These are phyloP conservation scores for Chimonanthus salicifolius DNA, from an alignment of 164 flowering plant species.

Conservation along the genomic window DNA sequence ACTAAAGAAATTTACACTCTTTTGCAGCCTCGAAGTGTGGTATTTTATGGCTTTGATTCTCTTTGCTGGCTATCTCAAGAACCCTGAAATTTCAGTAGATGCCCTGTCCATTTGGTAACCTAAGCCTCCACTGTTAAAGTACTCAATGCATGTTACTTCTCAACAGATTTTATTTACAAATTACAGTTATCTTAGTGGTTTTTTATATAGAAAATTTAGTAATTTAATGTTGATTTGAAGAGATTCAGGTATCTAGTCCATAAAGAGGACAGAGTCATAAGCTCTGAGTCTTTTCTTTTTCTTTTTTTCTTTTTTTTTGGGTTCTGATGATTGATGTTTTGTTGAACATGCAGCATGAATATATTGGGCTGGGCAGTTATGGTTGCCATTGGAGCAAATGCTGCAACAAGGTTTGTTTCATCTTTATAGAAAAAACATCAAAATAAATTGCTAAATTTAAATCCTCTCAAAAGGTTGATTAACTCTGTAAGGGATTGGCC, in stretches of 20 bases:
- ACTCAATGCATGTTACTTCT: too few relatives aligned
- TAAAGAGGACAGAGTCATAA: too few relatives aligned
- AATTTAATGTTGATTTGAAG: too few relatives aligned
- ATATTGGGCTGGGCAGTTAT: constrained; percentile 70
- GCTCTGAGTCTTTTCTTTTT: too few relatives aligned
- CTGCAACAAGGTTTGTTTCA: constrained; percentile 56
- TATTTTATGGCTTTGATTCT: constrained; percentile 63
- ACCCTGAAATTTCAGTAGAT: constrained; percentile 63
- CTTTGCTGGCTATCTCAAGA: constrained; percentile 72
- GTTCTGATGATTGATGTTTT: neutral
- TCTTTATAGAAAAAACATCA: too few relatives aligned
- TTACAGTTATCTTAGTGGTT: neutral
- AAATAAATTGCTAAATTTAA: too few relatives aligned
- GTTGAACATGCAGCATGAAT: constrained; percentile 12
- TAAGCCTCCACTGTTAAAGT: neutral
- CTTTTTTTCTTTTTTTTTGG: neutral
- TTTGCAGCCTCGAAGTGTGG: constrained; percentile 67
- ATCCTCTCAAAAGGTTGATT: too few relatives aligned
- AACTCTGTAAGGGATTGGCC: too few relatives aligned
- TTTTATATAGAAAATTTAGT: neutral
- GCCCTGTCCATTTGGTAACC: constrained; percentile 66
- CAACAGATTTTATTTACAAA: too few relatives aligned
- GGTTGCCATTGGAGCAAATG: constrained; percentile 66
- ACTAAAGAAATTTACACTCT: neutral
- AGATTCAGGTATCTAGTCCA: too few relatives aligned